Base-by-base conservation (phyloP, 1,284 basidiomycete genomes). In the Cryptococcus sp. region DNA sequence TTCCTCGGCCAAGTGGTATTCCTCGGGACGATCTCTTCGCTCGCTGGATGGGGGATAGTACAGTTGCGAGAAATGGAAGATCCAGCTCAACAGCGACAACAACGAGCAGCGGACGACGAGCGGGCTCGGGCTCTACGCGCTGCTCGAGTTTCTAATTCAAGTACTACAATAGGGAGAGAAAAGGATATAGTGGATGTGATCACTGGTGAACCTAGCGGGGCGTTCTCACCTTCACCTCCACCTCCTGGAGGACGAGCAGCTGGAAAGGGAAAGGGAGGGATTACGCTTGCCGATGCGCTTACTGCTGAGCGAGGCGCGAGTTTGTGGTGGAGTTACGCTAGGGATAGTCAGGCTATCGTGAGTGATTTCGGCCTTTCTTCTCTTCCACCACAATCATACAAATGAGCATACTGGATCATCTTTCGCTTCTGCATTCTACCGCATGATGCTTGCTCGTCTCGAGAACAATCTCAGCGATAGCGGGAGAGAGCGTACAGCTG, bases 271-370 rank as follows among this genome's bases (percentile, higher is more conserved):
- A 45, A 20, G 13, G 51, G 44, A 0, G 60, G 57, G 22, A 40
- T 29, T 4, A 71, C 55, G 11, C 62, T 77, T 22, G 70, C 71
- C 1, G 75, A 77, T 60, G 67, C 63, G 3, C 57, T 77, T 16
- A 75, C 75, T 17, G 54, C 74, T 23, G 73, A 75, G 59, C 58
- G 71, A 25, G 54, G 61, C 15, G 70, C 68, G 17, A 68, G 69
- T 44, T 22, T 76, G 17, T 77, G 73, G 73, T 77, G 68, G 66
- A 68, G 70, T 26, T 77, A 77, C 52, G 75, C 75, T 4, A 57
- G 75, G 43, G 75, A 77, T 55, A 64, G 69, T 5, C n/a, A n/a
- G n/a, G 53, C 62, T 3, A 63, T 77, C 6, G 73, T 75, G 59
- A 59, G 72, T 72, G 11, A 37, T 13, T 39, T 26, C 22, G 4